These are phyloP conservation scores for Vitellaria paradoxa DNA, from an alignment of 179 eudicot species.

Conservation along the genomic window DNA sequence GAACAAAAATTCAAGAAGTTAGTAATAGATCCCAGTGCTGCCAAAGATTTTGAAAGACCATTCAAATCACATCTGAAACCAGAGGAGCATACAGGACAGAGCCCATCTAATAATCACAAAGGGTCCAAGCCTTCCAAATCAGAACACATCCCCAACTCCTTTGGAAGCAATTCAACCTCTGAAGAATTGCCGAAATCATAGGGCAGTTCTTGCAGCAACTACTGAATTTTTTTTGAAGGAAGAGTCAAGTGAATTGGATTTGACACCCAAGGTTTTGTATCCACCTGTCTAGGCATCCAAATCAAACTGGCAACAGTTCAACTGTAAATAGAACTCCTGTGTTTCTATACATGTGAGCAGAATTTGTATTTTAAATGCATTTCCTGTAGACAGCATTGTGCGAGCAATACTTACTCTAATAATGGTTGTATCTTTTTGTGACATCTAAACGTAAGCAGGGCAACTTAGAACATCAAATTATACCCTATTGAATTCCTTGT, in stretches of 20 bases:
- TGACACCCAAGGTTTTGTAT: not conserved
- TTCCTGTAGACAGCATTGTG: not conserved
- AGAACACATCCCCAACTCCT: slow-evolving; percentile 33
- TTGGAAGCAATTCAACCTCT: slow-evolving; percentile 36
- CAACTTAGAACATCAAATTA: not conserved
- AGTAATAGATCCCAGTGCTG: slow-evolving; percentile 69
- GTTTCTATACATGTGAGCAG: not conserved
- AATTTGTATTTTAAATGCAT: not conserved
- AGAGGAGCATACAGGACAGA: slow-evolving; percentile 46
- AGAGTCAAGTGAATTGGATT: not conserved
- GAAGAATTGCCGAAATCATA: slow-evolving; percentile 37
- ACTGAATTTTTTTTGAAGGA: not conserved
- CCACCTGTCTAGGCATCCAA: not conserved
- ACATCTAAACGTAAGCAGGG: not conserved
- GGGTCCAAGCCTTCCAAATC: slow-evolving; percentile 42
- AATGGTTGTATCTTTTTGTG: not conserved
- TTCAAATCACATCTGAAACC: slow-evolving; percentile 50
- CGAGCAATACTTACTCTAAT: not conserved
- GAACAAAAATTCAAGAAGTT: slow-evolving; percentile 70
- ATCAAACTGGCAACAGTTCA: not conserved
- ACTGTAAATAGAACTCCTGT: not conserved
- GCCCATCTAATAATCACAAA: slow-evolving; percentile 31
- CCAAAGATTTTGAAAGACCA: slow-evolving; percentile 80
- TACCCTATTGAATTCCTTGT: not conserved
- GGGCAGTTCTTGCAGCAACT: slow-evolving; percentile 5